Evolutionary conservation across 2,329 filamentous ascomycete genomes (phyloP), one percentile per base, ranked within the genome.

Genomic region (Diaporthe helianthi): DNA sequence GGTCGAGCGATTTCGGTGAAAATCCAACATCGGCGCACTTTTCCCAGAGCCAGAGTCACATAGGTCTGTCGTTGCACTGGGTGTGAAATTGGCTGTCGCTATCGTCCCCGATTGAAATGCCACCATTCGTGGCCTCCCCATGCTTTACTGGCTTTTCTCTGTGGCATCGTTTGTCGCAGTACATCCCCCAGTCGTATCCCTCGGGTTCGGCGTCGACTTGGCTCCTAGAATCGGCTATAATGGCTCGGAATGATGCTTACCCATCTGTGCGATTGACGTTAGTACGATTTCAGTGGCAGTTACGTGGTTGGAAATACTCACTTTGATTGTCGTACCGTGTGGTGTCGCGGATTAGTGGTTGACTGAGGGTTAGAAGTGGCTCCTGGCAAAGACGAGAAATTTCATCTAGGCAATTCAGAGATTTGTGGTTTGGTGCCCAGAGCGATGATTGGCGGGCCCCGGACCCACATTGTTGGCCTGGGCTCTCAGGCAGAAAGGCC

Each of bases 181-280:
- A 19, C 3, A 31, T 22, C 8, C 26, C 24, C 7, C 17, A 22
- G 31, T n/a, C 19, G 44, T 53, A 44, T 22, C 51, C 24, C 51
- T 69, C 49, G 49, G 19, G 29, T 41, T 69, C 68, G 67, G 55
- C n/a, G 9, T 71, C 54, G 63, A 63, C 31, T 53, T 61, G 46
- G 49, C 60, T 54, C 71, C 47, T 51, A 36, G 22, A 36, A 58
- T 46, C 65, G 67, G 70, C 60, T 24, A 49, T 13, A 60, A 26
- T 13, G 36, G 49, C 65, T 72, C 71, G 68, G 71, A 72, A 69
- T 74, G 70, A 69, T 75, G 79, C 87, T 89, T 89, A 89, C 87
- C 87, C 87, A 89, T 89, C 87, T 89, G 79, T 73, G 65, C 38
- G 73, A 72, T 68, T 47, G 51, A 72, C 74, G 79, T 85, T 78